Conservation (phyloP, 2,329 filamentous ascomycete species). For the Cytospora paraplurivora region DNA sequence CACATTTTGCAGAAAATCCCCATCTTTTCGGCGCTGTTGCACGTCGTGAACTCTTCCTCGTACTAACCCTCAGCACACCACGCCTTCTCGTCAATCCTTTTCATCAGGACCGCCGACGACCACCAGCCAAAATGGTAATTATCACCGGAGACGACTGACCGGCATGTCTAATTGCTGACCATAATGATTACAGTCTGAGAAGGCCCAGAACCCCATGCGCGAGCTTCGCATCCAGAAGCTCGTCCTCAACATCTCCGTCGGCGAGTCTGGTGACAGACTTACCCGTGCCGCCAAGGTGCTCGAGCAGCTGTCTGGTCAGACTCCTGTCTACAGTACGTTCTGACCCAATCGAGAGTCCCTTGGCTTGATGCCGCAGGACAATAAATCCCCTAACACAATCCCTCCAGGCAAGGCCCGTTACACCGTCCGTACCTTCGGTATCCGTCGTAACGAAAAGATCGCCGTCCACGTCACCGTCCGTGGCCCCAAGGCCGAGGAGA, state of each 20-base stretch:
- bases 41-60: slow-evolving; percentile 2
- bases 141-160: not conserved
- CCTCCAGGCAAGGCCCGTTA: slow-evolving; percentile 93
- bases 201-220: slow-evolving; percentile 97
- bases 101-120: slow-evolving; percentile 28
- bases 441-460: slow-evolving; percentile 99
- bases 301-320: slow-evolving; percentile 99
- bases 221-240: slow-evolving; percentile 99
- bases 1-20: slow-evolving; percentile 26
- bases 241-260: slow-evolving; percentile 99
- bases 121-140: slow-evolving; percentile 43
- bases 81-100: slow-evolving; percentile 27
- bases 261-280: slow-evolving; percentile 99
- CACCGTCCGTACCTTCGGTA: slow-evolving; percentile 99
- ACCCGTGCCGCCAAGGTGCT: slow-evolving; percentile 99
- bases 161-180: slow-evolving; percentile 34
- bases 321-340: slow-evolving; percentile 93
- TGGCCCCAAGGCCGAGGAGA: slow-evolving; percentile 97
- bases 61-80: slow-evolving; percentile 21
- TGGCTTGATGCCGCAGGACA: not conserved
- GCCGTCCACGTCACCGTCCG: slow-evolving; percentile 99
- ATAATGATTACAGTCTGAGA: slow-evolving; percentile 65
- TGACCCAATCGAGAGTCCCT: not conserved
- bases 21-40: slow-evolving; percentile 18
- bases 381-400: not conserved